These are phyloP conservation scores for Termitomyces sp. DNA, from an alignment of 768 basidiomycete genomes.

Conservation along the genomic window DNA sequence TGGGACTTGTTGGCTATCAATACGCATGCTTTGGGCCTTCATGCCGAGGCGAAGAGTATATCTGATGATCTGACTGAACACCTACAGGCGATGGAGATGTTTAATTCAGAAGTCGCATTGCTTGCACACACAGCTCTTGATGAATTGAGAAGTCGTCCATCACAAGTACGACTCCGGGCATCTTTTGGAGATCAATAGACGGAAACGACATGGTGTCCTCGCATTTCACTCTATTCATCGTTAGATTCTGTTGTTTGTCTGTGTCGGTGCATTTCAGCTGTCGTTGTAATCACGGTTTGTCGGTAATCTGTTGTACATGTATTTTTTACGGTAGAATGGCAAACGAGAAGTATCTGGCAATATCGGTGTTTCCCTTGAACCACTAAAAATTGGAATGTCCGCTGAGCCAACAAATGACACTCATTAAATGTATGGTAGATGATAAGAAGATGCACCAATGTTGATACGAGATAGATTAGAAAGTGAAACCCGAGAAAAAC, in stretches of 20 bases:
- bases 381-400: background rate
- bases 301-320: background rate
- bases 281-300: background rate
- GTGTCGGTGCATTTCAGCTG: too few species aligned
- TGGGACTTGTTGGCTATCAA: slow-evolving; percentile 5
- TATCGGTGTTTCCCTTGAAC: too few species aligned
- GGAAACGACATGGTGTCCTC: background rate
- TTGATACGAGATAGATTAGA: background rate
- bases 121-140: background rate
- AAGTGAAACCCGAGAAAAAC: background rate
- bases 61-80: slow-evolving; percentile 1
- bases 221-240: background rate
- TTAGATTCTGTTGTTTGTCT: background rate
- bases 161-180: slow-evolving; percentile 4
- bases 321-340: background rate
- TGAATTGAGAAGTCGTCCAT: slow-evolving; percentile 3
- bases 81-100: background rate
- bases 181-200: background rate
- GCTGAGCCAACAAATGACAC: background rate
- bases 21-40: background rate
- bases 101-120: slow-evolving; percentile 6
- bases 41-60: background rate
- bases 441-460: background rate
- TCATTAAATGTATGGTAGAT: background rate
- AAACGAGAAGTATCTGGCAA: background rate